phyloP scores from a whole-genome alignment of 371 early-diverging fungal genomes.

The Mucor mucedo region DNA sequence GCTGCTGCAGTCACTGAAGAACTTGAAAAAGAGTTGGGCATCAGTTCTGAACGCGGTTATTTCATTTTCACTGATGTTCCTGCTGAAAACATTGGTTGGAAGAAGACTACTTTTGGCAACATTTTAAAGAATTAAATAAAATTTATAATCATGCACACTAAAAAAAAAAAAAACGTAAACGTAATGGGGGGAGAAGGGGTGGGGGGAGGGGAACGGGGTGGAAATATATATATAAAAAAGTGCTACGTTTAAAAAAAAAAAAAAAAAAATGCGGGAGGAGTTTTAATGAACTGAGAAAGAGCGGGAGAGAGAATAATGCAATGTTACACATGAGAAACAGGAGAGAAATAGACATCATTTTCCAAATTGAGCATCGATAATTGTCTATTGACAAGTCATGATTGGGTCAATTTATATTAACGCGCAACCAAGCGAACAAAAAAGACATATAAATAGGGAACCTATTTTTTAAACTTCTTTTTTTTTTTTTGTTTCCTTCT shows the following conservation, averaged over 20 bases:
- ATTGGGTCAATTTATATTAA: background rate
- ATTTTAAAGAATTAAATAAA: constrained; percentile 14
- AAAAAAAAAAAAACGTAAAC: background rate
- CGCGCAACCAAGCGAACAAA: background rate
- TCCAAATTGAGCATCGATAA: constrained; percentile 4
- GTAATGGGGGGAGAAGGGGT: background rate
- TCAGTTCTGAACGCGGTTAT: constrained; percentile 39
- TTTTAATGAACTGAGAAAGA: background rate
- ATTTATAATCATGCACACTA: background rate
- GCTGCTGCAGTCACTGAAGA: constrained; percentile 27
- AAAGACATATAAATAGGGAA: background rate
- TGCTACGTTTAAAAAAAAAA: background rate
- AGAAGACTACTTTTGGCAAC: constrained; percentile 43
- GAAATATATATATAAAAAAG: background rate
- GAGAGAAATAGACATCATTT: constrained; percentile 5
- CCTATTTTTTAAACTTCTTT: background rate
- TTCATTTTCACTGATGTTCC: constrained; percentile 45
- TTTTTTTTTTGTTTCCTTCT: constrained; percentile 9
- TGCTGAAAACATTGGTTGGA: constrained; percentile 41
- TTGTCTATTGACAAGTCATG: background rate
- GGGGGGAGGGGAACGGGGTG: background rate
- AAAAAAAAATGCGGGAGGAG: background rate
- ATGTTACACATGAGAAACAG: constrained; percentile 11
- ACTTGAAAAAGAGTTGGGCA: constrained; percentile 41
- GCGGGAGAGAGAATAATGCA: constrained; percentile 7